Evolutionary conservation across 2,329 filamentous ascomycete species (phyloP).

Genomic region (Fusarium sp.): DNA sequence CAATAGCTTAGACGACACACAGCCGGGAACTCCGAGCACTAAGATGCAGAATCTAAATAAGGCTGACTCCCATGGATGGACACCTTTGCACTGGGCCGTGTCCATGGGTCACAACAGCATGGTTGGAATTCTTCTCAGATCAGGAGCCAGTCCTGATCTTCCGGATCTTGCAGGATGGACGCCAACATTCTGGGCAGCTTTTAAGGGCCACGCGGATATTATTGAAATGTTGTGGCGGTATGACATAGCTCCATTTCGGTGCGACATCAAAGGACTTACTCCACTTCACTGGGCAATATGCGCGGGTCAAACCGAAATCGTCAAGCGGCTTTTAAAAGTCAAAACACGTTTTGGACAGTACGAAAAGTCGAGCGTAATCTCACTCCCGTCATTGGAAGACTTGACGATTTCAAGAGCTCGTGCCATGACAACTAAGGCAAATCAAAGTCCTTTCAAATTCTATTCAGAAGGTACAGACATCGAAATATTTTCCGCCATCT

Average conservation of each 20-base stretch:
- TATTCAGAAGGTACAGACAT: neutral
- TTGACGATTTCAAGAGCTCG: neutral
- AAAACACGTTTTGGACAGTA: neutral
- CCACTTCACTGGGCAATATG: neutral
- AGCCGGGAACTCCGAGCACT: accelerated
- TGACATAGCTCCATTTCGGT: neutral
- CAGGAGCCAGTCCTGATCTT: neutral
- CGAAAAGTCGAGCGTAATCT: neutral
- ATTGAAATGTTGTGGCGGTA: neutral
- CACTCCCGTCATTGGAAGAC: neutral
- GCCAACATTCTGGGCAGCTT: neutral
- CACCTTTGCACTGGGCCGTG: neutral
- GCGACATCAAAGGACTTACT: neutral
- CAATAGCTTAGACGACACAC: neutral
- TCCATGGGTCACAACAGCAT: neutral
- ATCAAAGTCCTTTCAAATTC: neutral
- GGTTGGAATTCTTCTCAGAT: neutral
- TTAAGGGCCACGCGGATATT: neutral
- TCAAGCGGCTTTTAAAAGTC: neutral
- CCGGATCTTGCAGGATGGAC: neutral
- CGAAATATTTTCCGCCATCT: neutral
- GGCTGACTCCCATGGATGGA: neutral
- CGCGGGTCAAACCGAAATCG: neutral
- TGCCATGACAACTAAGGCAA: neutral
- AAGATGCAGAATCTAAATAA: neutral